Conservation (phyloP, 1,139 yeast species). For the Taiozyma sp. region DNA sequence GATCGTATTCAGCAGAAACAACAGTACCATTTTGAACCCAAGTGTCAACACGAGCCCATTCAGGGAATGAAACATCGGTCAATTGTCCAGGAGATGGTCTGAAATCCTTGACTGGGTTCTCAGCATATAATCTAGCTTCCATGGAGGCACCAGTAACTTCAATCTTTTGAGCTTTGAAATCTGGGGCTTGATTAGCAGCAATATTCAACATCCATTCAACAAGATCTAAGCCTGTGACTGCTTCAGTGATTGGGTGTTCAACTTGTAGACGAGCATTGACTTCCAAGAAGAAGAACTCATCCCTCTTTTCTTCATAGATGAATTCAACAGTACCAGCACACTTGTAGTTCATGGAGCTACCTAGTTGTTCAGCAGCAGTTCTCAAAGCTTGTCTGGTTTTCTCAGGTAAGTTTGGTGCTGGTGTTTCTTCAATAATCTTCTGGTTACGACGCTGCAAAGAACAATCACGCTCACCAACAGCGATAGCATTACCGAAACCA, state of each 20-base stretch:
- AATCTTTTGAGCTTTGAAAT: slow-evolving; percentile 50
- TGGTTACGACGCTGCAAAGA: slow-evolving; percentile 96
- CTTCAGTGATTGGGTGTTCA: slow-evolving; percentile 95
- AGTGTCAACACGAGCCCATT: slow-evolving; percentile 88
- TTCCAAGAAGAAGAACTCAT: slow-evolving; percentile 90
- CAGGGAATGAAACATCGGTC: slow-evolving; percentile 79
- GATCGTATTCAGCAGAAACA: slow-evolving; percentile 91
- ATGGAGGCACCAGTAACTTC: slow-evolving; percentile 80
- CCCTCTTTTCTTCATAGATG: slow-evolving; percentile 80
- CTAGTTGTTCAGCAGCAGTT: slow-evolving; percentile 80
- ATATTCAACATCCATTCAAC: slow-evolving; percentile 95
- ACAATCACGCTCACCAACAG: slow-evolving; percentile 96
- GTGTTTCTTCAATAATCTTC: slow-evolving; percentile 94
- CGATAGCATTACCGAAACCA: slow-evolving; percentile 86
- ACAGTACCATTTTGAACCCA: slow-evolving; percentile 93
- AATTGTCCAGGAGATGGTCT: slow-evolving; percentile 96
- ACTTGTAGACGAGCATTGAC: slow-evolving; percentile 97
- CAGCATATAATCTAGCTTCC: slow-evolving; percentile 96
- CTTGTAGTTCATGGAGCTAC: slow-evolving; percentile 76
- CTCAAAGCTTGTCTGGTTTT: slow-evolving; percentile 71
- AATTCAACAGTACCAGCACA: slow-evolving; percentile 98
- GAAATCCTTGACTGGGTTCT: slow-evolving; percentile 92
- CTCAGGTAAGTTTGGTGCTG: slow-evolving; percentile 91
- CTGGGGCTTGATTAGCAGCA: slow-evolving; percentile 88
- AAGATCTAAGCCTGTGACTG: slow-evolving; percentile 89